Conservation (phyloP, 2,329 filamentous ascomycete genomes). For the Drechmeria coniospora region DNA sequence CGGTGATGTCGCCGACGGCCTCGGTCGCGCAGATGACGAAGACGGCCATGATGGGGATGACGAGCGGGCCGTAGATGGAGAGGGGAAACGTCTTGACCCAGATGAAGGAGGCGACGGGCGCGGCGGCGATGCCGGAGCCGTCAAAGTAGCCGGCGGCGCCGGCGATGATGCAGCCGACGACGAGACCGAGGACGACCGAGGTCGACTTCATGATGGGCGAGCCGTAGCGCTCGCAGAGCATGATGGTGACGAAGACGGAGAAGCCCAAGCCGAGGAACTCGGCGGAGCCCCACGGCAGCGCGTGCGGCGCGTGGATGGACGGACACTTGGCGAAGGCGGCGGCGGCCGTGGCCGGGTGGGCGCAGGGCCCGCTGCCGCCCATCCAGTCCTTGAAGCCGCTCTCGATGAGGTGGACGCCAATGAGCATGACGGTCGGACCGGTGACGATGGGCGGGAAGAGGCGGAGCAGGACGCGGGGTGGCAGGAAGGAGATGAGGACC, state of each 20-base stretch:
- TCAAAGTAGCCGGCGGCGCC: slow-evolving; percentile 68
- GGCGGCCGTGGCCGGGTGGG: slow-evolving; percentile 23
- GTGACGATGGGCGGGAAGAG: slow-evolving; percentile 71
- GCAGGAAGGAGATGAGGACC: slow-evolving; percentile 59
- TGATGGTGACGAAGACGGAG: slow-evolving; percentile 64
- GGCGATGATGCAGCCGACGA: slow-evolving; percentile 64
- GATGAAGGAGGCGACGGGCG: slow-evolving; percentile 58
- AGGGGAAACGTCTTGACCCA: slow-evolving; percentile 69
- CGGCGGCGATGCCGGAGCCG: slow-evolving; percentile 51
- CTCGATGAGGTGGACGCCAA: slow-evolving; percentile 57
- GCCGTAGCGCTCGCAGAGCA: slow-evolving; percentile 67
- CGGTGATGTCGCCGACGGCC: slow-evolving; percentile 66
- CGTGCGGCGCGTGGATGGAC: slow-evolving; percentile 49
- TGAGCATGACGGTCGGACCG: slow-evolving; percentile 53
- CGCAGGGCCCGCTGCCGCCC: slow-evolving; percentile 51
- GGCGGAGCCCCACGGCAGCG: slow-evolving; percentile 62
- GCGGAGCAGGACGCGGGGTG: slow-evolving; percentile 50
- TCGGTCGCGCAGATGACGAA: slow-evolving; percentile 65
- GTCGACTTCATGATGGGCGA: slow-evolving; percentile 74
- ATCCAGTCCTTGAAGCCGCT: slow-evolving; percentile 66
- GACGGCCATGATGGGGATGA: slow-evolving; percentile 54
- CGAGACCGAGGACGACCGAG: slow-evolving; percentile 58
- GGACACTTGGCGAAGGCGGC: slow-evolving; percentile 49
- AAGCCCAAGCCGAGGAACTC: slow-evolving; percentile 70
- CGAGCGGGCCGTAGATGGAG: slow-evolving; percentile 54